phyloP scores from a whole-genome alignment of 257 asterid genomes.

The Fraxinus americana region DNA sequence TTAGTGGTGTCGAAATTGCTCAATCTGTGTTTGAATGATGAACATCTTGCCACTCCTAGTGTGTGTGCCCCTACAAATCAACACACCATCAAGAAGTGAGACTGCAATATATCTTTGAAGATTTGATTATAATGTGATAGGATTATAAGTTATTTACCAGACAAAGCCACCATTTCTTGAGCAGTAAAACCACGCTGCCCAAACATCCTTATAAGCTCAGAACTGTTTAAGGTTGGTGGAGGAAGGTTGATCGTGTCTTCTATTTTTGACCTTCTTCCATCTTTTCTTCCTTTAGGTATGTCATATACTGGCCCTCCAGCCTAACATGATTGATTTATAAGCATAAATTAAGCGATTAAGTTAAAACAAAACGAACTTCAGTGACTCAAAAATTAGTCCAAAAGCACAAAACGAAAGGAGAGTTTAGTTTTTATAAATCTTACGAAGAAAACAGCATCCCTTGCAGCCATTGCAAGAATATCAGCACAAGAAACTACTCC shows the following conservation, averaged over 20 bases:
- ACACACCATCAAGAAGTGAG: background rate
- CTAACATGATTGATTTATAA: conserved; percentile 31
- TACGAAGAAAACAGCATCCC: conserved; percentile 92
- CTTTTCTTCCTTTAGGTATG: conserved; percentile 83
- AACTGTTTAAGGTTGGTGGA: conserved; percentile 66
- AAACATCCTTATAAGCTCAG: conserved; percentile 68
- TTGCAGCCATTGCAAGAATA: conserved; percentile 87
- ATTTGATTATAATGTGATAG: background rate
- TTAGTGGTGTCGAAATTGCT: conserved; percentile 64
- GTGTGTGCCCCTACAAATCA: conserved; percentile 73
- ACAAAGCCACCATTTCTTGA: conserved; percentile 89
- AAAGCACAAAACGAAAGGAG: background rate
- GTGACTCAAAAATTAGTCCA: background rate
- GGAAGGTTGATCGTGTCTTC: conserved; percentile 88
- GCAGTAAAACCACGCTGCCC: conserved; percentile 76
- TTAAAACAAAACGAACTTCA: too few species aligned
- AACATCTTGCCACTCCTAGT: conserved; percentile 82
- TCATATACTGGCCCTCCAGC: conserved; percentile 87
- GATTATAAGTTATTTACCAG: conserved; percentile 42
- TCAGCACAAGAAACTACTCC: conserved; percentile 97
- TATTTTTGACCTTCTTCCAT: conserved; percentile 79
- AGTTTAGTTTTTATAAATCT: conserved; percentile 12
- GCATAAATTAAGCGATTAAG: background rate
- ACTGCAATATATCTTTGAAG: background rate
- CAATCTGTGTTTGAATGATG: conserved; percentile 79